Conservation (phyloP, 2,329 filamentous ascomycete species). For the Pestalotiopsis fici region DNA sequence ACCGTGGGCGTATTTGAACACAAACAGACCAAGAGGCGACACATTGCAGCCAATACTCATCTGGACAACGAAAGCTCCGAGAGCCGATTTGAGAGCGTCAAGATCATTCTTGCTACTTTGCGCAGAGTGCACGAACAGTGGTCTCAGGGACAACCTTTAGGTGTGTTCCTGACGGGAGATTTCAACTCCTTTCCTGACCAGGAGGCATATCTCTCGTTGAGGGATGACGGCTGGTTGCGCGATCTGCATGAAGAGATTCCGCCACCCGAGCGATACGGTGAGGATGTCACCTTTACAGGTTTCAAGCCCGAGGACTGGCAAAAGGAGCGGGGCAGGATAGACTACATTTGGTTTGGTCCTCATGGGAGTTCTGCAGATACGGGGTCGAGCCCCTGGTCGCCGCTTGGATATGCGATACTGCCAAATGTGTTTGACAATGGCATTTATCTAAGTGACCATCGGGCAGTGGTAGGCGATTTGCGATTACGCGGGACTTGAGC, state of each 20-base stretch:
- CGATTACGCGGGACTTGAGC: not conserved
- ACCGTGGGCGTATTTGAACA: conserved; percentile 64
- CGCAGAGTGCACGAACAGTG: conserved; percentile 44
- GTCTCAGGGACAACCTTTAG: conserved; percentile 31
- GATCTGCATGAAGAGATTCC: conserved; percentile 47
- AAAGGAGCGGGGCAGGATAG: conserved; percentile 48
- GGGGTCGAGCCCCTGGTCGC: not conserved
- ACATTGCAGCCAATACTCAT: conserved; percentile 69
- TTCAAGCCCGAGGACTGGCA: conserved; percentile 53
- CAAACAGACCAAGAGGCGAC: conserved; percentile 40
- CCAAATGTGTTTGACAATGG: conserved; percentile 64
- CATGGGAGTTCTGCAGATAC: not conserved
- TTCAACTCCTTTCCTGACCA: conserved; percentile 66
- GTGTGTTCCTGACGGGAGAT: conserved; percentile 65
- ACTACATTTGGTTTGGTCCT: conserved; percentile 64
- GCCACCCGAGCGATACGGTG: conserved; percentile 22
- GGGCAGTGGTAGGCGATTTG: not conserved
- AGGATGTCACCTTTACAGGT: conserved; percentile 62
- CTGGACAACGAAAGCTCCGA: conserved; percentile 62
- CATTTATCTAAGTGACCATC: conserved; percentile 66
- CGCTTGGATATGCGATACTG: conserved; percentile 44
- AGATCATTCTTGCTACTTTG: conserved; percentile 49
- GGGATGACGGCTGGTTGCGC: conserved; percentile 22
- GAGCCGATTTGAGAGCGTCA: conserved; percentile 59
- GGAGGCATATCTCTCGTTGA: conserved; percentile 54